A percentile compares a stretch with the other conserved stretches of the same genome.
Conservation (phyloP, 2,329 filamentous ascomycete genomes). For the Thielaviopsis musarum region DNA sequence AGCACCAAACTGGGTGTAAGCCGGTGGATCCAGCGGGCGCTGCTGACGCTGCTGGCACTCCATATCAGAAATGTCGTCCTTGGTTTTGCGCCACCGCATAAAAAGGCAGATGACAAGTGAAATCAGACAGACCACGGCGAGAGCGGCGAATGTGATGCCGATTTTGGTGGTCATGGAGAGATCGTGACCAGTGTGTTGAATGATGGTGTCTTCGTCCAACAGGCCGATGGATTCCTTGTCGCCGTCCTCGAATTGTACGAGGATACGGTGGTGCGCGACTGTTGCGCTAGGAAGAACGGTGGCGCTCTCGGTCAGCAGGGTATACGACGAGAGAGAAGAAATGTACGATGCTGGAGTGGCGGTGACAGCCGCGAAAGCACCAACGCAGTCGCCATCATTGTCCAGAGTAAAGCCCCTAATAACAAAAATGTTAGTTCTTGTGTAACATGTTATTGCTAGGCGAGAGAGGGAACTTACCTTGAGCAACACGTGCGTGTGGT, state of each 20-base stretch:
- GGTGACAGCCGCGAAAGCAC: conserved; percentile 21
- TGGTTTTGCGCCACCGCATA: conserved; percentile 8
- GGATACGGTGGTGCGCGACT: conserved; percentile 22
- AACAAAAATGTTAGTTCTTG: not conserved
- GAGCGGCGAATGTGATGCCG: conserved; percentile 13
- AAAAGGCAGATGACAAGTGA: conserved; percentile 10
- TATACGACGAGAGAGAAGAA: conserved; percentile 18
- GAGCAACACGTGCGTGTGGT: conserved; percentile 26
- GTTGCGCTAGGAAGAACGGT: conserved; percentile 23
- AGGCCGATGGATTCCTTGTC: conserved; percentile 21
- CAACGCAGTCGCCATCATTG: conserved; percentile 19
- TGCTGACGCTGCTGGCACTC: not conserved
- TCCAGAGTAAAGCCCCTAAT: conserved; percentile 21
- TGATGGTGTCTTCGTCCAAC: conserved; percentile 18
- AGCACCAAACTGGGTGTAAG: not conserved
- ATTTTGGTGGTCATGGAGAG: conserved; percentile 10
- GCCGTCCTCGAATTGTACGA: conserved; percentile 22
- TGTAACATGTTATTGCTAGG: not conserved
- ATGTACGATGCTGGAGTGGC: conserved; percentile 23
- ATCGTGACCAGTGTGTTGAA: not conserved
- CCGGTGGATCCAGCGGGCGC: not conserved
- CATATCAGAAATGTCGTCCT: not conserved
- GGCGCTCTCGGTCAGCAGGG: conserved; percentile 11
- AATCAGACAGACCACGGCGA: conserved; percentile 5
- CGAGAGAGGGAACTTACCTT: conserved; percentile 19